Conservation (phyloP, 2,329 filamentous ascomycete species). For the Neofusicoccum sp. region DNA sequence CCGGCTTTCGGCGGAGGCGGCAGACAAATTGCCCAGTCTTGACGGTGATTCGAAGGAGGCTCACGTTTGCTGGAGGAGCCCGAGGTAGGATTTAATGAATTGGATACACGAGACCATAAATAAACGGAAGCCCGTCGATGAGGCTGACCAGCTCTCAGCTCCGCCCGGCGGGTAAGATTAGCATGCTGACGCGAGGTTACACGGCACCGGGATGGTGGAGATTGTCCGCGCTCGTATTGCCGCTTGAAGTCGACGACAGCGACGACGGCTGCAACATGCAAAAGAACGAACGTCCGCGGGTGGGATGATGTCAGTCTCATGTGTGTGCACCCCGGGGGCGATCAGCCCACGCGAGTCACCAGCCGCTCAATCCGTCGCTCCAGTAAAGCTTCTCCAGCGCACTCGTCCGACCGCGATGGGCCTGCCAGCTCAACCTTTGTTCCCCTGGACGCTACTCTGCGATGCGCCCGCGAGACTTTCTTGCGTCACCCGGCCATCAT, state of each 20-base stretch:
- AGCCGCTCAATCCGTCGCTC: background rate
- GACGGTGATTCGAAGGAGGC: background rate
- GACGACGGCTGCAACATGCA: no score
- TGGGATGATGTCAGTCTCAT: no score
- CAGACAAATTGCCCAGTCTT: no score
- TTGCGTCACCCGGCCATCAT: background rate
- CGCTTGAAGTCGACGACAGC: no score
- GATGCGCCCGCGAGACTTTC: background rate
- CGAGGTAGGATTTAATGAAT: background rate
- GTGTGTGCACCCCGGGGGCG: background rate
- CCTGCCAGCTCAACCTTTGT: background rate
- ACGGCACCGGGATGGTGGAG: background rate
- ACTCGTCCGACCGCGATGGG: background rate
- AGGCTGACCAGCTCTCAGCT: no score
- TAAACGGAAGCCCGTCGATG: background rate
- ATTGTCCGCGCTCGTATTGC: no score
- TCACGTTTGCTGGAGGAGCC: background rate
- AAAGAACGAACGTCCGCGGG: no score
- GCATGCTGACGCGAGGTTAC: constrained; percentile 14
- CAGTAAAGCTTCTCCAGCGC: background rate
- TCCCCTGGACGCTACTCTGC: background rate
- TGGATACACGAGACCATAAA: background rate
- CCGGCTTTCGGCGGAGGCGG: no score
- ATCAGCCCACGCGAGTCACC: constrained; percentile 11
- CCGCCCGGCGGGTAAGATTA: background rate